Conservation (phyloP, 2,329 filamentous ascomycete genomes). For the Parasarocladium wereldwijsianum region DNA sequence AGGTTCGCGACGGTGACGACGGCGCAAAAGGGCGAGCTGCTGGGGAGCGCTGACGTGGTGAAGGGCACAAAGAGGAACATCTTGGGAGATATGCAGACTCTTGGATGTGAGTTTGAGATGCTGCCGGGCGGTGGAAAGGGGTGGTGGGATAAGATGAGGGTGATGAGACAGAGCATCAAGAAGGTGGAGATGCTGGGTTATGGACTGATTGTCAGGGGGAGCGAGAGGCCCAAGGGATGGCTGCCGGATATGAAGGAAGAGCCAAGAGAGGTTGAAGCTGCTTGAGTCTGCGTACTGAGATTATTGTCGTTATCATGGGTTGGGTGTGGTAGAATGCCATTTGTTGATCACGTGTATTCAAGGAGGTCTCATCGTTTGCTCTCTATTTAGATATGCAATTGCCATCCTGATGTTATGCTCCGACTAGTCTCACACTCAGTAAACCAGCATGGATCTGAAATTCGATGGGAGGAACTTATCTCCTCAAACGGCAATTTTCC, state of each 20-base stretch:
- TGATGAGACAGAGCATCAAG: constrained; percentile 76
- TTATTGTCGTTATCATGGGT: too few relatives aligned
- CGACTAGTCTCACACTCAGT: too few relatives aligned
- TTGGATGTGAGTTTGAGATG: constrained; percentile 64
- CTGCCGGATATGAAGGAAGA: constrained; percentile 55
- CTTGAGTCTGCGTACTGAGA: too few relatives aligned
- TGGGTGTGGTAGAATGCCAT: too few relatives aligned
- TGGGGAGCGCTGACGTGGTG: constrained; percentile 15
- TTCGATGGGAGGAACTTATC: too few relatives aligned
- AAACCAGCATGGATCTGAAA: too few relatives aligned
- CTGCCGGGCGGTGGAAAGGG: constrained; percentile 44
- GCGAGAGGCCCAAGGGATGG: constrained; percentile 84
- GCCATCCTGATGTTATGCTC: too few relatives aligned
- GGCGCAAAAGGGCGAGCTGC: constrained; percentile 51
- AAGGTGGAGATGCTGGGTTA: constrained; percentile 92
- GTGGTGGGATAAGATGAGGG: constrained; percentile 62
- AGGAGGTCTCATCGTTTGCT: too few relatives aligned
- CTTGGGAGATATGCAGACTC: constrained; percentile 63
- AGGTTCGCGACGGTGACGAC: constrained; percentile 83
- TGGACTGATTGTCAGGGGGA: constrained; percentile 72
- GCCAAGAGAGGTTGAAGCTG: too few relatives aligned
- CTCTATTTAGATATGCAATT: too few relatives aligned
- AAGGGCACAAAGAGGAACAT: constrained; percentile 51
- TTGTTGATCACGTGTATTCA: too few relatives aligned
- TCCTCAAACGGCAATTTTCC: too few relatives aligned